Base-by-base conservation (phyloP, 768 basidiomycete species). In the Termitomyces sp. region DNA sequence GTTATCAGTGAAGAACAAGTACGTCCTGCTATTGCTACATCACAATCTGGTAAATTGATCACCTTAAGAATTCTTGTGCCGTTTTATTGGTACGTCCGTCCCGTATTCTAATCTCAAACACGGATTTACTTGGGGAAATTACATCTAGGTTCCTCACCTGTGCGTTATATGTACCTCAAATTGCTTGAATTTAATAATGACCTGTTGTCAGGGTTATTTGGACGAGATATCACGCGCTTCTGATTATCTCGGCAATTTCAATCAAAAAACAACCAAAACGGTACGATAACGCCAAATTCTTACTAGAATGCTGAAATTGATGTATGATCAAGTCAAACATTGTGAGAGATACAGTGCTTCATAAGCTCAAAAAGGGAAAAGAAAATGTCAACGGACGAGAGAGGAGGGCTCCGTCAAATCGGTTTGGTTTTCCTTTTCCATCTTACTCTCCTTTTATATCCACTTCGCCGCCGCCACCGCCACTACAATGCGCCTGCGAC, bases 1-100 rank as follows among this genome's bases (percentile, higher is more conserved):
- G 4, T 70, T 92, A 55, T 89, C 87, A 67, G 59, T 81, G 62
- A 77, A 88, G 70, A 91, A 91, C 71, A 88, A 85, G 85, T 85
- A 63, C 65, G 80, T 78, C 8, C 23, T 49, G 50, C 43, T 50
- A 16, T 36, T n/a, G 13, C 13, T 13, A 16, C 14, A 26, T 13
- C 8, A 5, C 9, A 32, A 2, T 8, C 14, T 44, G 33, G 8
- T 14, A 7, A 26, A 7, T 44, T 38, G 10, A n/a, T 41, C 44
- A 40, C 0, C 16, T 40, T 16, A 5, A 63, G 59, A 30, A 58
- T 63, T 30, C 56, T 63, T 28, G 59, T 63, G 0, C 62, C 62
- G 5, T 63, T 63, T 33, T 63, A 63, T 49, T 63, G 62, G 59
- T 60, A 48, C 10, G 58, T 33, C 26, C 1, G n/a, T 33, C 20